phyloP scores from a whole-genome alignment of 257 asterid genomes.

The Apocynum venetum region DNA sequence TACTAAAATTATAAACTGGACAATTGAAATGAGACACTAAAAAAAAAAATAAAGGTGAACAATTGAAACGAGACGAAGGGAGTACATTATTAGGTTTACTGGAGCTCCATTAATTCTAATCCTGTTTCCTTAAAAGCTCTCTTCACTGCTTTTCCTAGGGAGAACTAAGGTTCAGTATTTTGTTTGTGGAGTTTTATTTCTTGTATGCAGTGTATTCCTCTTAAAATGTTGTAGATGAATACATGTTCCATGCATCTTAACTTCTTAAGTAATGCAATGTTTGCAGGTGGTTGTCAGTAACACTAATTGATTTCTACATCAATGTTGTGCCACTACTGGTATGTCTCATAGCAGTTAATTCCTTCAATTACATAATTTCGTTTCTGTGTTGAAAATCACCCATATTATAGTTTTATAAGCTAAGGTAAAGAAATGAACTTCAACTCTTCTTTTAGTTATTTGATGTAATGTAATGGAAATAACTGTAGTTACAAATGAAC shows the following conservation, averaged over 20 bases:
- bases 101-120: neutral
- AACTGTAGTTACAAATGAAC: too few species aligned
- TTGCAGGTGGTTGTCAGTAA: conserved; percentile 75
- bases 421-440: too few species aligned
- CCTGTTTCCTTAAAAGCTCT: neutral
- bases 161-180: neutral
- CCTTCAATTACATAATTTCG: neutral
- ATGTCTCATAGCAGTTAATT: conserved; percentile 16
- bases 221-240: neutral
- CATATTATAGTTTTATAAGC: too few species aligned
- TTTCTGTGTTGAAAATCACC: neutral
- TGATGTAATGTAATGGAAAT: too few species aligned
- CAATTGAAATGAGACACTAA: too few species aligned
- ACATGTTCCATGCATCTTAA: conserved; percentile 1
- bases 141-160: neutral
- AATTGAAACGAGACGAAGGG: too few species aligned
- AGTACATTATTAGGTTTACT: too few species aligned
- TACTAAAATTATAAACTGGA: too few species aligned
- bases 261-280: conserved; percentile 15
- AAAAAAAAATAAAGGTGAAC: too few species aligned
- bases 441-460: too few species aligned
- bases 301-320: conserved; percentile 65
- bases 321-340: conserved; percentile 61
- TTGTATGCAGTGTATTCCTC: neutral
- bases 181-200: neutral